Base-by-base conservation (phyloP, 1,284 basidiomycete genomes). In the Taiwanofungus camphoratus region DNA sequence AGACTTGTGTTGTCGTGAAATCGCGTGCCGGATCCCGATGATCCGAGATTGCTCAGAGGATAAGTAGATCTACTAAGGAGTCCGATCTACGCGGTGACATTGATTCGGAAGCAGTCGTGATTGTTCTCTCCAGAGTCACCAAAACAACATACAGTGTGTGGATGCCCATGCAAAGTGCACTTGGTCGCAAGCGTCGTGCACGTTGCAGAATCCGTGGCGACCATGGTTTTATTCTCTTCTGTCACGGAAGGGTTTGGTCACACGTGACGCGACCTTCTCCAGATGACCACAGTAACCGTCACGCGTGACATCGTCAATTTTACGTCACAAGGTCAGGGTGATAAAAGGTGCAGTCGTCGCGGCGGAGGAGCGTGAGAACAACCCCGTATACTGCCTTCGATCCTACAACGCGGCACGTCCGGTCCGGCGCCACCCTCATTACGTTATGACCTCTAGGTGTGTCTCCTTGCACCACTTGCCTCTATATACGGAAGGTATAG, bases 381-480 rank as follows among this genome's bases (percentile, higher is more conserved):
- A 57, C 61, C 64, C 63, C 64, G 60, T 63, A 59, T 55, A 54
- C 58, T 55, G 52, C 54, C 55, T 55, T 51, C 50, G 58, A 59
- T 58, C 56, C 52, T 51, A 43, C 51, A 53, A 49, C 56, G 55
- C 65, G 68, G 68, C 65, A 57, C 56, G 53, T 52, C 52, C 66
- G 64, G 64, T 54, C 63, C 70, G 72, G 63, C 57, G 48, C 57
- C 57, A 55, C 58, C 47, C 29, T 37, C 22, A 6, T 27, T 66
- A 60, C 53, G 61, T 64, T 58, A 83, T 85, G 82, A 79, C 82
- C 63, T 85, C 82, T 55, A 80, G 82, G 82, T 82, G 52, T 50
- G 64, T n/a, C n/a, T n/a, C n/a, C n/a, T n/a, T n/a, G n/a, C n/a
- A n/a, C n/a, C 50, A 13, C 41, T 21, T 12, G 34, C 49, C 38